Percentiles rank a stretch among this genome's conserved stretches.
Conservation (phyloP, 306 rosid genomes). For the Castanea crenata region DNA sequence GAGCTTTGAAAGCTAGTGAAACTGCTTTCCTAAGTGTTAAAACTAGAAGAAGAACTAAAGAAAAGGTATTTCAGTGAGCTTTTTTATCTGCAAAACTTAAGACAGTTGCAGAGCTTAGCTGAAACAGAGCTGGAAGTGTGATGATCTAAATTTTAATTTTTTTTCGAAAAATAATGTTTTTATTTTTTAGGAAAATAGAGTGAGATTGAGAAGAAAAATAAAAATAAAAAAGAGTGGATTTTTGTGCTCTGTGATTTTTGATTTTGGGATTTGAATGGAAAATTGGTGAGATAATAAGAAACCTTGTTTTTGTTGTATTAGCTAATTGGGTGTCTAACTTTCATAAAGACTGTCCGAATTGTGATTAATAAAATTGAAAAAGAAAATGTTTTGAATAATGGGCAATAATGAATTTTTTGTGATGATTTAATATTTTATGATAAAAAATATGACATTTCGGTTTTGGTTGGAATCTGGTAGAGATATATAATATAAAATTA, state of each 20-base stretch:
- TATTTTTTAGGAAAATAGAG: conserved; percentile 18
- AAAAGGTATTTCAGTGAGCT: conserved; percentile 9
- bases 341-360: conserved; percentile 60
- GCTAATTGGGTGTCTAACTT: conserved; percentile 76
- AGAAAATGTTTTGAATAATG: conserved; percentile 39
- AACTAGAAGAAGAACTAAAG: conserved; percentile 30
- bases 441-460: conserved; percentile 39
- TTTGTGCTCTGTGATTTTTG: conserved; percentile 35
- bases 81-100: conserved; percentile 17
- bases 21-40: conserved; percentile 15
- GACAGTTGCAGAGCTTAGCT: conserved; percentile 24
- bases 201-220: conserved; percentile 25
- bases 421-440: conserved; percentile 34
- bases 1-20: not conserved
- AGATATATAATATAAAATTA: conserved; percentile 43
- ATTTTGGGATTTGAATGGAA: conserved; percentile 51
- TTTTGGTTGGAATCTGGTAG: conserved; percentile 79
- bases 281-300: conserved; percentile 55
- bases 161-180: conserved; percentile 17
- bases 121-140: conserved; percentile 22
- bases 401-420: conserved; percentile 36
- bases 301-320: conserved; percentile 48
- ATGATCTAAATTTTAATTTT: conserved; percentile 28
- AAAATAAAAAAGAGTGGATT: conserved; percentile 15
- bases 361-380: conserved; percentile 51